A percentile compares a stretch with the other conserved stretches of the same genome.
Conservation (phyloP, 139 green algal genomes). For the Coelastrella sp. region DNA sequence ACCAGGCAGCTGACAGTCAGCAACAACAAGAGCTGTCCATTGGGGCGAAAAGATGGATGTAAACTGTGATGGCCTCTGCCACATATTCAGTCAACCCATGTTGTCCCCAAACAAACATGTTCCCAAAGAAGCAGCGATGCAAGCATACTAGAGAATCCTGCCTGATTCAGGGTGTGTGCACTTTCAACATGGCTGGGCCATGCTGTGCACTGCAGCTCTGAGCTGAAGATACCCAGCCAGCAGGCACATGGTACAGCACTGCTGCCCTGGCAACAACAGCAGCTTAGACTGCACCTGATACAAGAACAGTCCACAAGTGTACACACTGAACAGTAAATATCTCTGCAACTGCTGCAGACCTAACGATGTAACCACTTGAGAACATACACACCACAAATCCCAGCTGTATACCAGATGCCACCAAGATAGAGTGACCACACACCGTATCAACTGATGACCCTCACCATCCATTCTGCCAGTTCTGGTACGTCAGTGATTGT, state of each 20-base stretch:
- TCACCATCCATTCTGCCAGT: conserved; percentile 87
- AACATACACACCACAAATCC: neutral
- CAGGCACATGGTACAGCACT: no score
- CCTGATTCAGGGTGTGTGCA: no score
- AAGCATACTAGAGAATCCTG: no score
- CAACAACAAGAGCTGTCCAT: no score
- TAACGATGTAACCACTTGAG: no score
- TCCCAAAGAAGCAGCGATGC: no score
- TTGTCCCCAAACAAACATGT: no score
- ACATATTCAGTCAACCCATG: no score
- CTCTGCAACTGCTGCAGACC: neutral
- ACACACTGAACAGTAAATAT: neutral
- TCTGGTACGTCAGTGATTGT: conserved; percentile 95
- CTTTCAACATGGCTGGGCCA: no score
- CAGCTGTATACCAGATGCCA: neutral
- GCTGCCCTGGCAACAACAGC: no score
- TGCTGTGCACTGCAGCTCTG: no score
- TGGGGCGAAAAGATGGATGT: neutral
- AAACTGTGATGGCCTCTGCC: conserved; percentile 9
- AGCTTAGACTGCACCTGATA: neutral
- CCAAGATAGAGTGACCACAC: neutral
- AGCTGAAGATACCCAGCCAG: no score
- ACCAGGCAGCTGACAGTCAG: neutral
- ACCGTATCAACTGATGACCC: neutral
- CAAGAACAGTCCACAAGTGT: neutral